Conservation (phyloP, 1,284 basidiomycete species). For the Heliocybe sulcata region DNA sequence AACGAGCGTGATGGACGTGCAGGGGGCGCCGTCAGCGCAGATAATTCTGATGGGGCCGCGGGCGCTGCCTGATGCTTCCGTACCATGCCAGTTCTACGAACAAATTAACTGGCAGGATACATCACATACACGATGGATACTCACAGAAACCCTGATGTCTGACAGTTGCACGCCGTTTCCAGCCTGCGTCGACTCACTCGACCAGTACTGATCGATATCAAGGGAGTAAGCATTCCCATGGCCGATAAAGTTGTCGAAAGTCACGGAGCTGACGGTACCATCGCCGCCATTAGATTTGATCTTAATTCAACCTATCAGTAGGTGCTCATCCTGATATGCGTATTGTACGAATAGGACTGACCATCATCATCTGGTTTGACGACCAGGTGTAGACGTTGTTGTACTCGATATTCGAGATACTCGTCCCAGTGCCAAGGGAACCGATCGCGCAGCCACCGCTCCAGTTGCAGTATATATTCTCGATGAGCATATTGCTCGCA, state of each 20-base stretch:
- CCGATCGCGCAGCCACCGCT: conserved; percentile 28
- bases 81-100: conserved; percentile 24
- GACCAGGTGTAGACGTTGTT: conserved; percentile 26
- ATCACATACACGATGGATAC: not conserved
- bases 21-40: conserved; percentile 26
- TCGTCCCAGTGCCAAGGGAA: conserved; percentile 22
- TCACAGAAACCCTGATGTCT: conserved; percentile 22
- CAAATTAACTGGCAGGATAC: not conserved
- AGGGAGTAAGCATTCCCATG: conserved; percentile 25
- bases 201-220: conserved; percentile 26
- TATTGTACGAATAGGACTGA: not conserved
- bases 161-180: conserved; percentile 22
- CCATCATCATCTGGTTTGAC: conserved; percentile 28
- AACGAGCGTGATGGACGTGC: conserved; percentile 19
- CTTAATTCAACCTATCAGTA: not conserved
- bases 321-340: not conserved
- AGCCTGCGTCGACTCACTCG: conserved; percentile 12
- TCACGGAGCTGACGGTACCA: conserved; percentile 24
- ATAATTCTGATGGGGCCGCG: conserved; percentile 23
- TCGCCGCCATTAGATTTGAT: conserved; percentile 27
- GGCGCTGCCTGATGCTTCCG: conserved; percentile 20
- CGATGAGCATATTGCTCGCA: conserved; percentile 24
- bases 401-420: conserved; percentile 25
- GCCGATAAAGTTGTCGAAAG: conserved; percentile 25
- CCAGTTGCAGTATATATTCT: conserved; percentile 31